phyloP scores from a whole-genome alignment of 768 basidiomycete genomes.

The Phylloporus arenicola region DNA sequence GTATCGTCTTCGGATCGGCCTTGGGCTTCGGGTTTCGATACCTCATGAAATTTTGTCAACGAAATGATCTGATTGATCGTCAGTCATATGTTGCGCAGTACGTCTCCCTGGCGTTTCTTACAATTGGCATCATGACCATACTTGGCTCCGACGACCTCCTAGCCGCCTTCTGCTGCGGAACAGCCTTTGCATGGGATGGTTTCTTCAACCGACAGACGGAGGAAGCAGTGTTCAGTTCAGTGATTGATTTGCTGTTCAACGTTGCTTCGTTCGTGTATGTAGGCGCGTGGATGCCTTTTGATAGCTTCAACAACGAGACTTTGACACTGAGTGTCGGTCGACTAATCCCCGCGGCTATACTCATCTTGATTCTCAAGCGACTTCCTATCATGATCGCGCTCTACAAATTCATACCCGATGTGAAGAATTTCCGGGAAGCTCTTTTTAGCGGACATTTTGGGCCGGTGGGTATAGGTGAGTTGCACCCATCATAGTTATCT shows the following conservation, averaged over 20 bases:
- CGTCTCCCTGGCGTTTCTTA: slow-evolving; percentile 74
- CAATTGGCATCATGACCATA: slow-evolving; percentile 78
- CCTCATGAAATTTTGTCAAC: slow-evolving; percentile 90
- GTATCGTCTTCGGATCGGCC: slow-evolving; percentile 65
- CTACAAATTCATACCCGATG: slow-evolving; percentile 92
- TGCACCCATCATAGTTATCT: background rate
- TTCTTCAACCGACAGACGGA: slow-evolving; percentile 93
- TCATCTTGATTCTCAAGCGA: slow-evolving; percentile 76
- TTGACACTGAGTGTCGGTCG: slow-evolving; percentile 79
- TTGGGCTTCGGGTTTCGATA: slow-evolving; percentile 79
- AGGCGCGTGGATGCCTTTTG: slow-evolving; percentile 97
- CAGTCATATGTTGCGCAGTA: slow-evolving; percentile 95
- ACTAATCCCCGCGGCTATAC: slow-evolving; percentile 74
- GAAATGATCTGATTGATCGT: slow-evolving; percentile 81
- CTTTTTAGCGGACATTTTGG: slow-evolving; percentile 95
- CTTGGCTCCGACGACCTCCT: slow-evolving; percentile 92
- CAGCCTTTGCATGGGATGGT: slow-evolving; percentile 95
- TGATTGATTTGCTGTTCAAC: slow-evolving; percentile 95
- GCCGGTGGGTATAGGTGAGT: slow-evolving; percentile 70
- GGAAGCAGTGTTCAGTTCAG: slow-evolving; percentile 91
- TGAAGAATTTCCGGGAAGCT: slow-evolving; percentile 92
- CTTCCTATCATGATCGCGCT: slow-evolving; percentile 79
- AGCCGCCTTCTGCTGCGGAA: slow-evolving; percentile 91
- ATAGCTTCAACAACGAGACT: slow-evolving; percentile 59
- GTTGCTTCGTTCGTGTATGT: slow-evolving; percentile 93